Evolutionary conservation across 108 stramenopile species (phyloP), one percentile per base, ranked within the genome.

Genomic region (Skeletonema grethae): DNA sequence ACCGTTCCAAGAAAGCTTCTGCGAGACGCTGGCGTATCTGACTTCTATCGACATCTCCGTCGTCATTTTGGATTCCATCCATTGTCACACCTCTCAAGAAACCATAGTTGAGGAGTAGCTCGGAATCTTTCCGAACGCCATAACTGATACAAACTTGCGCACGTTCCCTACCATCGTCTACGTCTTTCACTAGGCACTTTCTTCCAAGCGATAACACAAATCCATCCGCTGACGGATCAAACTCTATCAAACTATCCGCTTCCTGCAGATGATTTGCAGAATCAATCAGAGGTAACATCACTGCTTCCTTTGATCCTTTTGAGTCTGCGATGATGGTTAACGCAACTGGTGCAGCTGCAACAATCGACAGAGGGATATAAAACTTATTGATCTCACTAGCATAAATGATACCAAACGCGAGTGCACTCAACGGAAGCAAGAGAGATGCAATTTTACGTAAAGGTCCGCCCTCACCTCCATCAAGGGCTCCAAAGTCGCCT

Each of bases 201-300:
- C 75, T 57, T 30, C 87, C 87, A 43, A 86, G 64, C 11, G 75
- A 69, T 12, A 90, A 57, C 22, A 72, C 77, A 63, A 85, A 90
- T 7, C 75, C 79, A 36, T 88, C 84, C 0, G 70, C 80, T 7
- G 83, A 50, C 2, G 86, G 84, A 75, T 85, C 84, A 65, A 77
- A 92, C 56, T 92, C 83, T 78, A 92, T 92, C 35, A 67, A 56
- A 25, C 86, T 87, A 69, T 87, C 85, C 9, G 89, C 91, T 36
- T 82, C 72, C 64, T 88, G 82, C 57, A 82, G 59, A 76, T 92
- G 91, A 84, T 92, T 92, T 18, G 88, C 88, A 4, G 87, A 88
- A 67, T 92, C 91, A 72, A 92, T 90, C 46, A 92, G 64, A 0
- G 91, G 91, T 24, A 92, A 60, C 64, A 92, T 59, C 10, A 88